Evolutionary conservation across 2,329 filamentous ascomycete species (phyloP).

Genomic region (Claviceps sp.): DNA sequence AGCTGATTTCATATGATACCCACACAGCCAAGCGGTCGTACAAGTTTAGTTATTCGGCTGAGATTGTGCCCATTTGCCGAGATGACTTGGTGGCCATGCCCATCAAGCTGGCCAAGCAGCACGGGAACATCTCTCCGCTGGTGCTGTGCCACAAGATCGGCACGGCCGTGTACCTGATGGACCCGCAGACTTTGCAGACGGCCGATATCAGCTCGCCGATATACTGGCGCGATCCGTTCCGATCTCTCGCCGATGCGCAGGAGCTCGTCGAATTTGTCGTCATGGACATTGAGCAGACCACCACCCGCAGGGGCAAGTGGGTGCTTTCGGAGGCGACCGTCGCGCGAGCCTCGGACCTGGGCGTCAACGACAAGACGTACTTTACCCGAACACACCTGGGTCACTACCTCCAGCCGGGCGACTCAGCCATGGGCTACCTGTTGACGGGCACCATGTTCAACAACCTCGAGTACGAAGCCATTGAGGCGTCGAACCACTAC

Average conservation of each 20-base stretch:
- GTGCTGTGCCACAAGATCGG: constrained; percentile 79
- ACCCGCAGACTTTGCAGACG: constrained; percentile 82
- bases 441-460: constrained; percentile 86
- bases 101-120: constrained; percentile 71
- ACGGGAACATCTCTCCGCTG: constrained; percentile 80
- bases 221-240: constrained; percentile 88
- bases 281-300: constrained; percentile 80
- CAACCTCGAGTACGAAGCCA: constrained; percentile 68
- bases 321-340: constrained; percentile 79
- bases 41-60: constrained; percentile 86
- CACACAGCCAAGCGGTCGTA: constrained; percentile 86
- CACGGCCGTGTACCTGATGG: constrained; percentile 78
- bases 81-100: constrained; percentile 93
- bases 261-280: constrained; percentile 87
- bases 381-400: constrained; percentile 86
- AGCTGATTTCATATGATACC: constrained; percentile 84
- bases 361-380: constrained; percentile 74
- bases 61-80: constrained; percentile 90
- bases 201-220: constrained; percentile 69
- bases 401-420: constrained; percentile 70
- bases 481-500: constrained; percentile 68
- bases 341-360: constrained; percentile 74
- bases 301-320: constrained; percentile 65
- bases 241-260: constrained; percentile 66
- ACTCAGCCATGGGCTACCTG: constrained; percentile 91